These are phyloP conservation scores for Blastomyces gilchristii DNA, from an alignment of 2,329 filamentous ascomycete genomes.

Conservation along the genomic window DNA sequence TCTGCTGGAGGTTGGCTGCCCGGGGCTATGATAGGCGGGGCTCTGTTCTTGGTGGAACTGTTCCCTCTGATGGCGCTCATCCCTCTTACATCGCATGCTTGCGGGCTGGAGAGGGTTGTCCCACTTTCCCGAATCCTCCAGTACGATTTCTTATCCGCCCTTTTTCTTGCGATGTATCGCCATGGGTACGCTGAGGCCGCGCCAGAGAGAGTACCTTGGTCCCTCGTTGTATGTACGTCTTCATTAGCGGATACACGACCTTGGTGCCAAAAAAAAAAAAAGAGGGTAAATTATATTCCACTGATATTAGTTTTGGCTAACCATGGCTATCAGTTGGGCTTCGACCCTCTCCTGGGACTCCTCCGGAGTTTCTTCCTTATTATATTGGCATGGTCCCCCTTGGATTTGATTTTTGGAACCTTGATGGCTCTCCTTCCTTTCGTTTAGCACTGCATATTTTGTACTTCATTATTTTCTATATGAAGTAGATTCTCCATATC, in stretches of 20 bases:
- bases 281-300: neutral
- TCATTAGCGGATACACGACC: neutral
- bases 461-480: neutral
- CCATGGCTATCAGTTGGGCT: neutral
- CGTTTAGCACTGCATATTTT: neutral
- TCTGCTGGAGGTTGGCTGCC: neutral
- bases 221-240: neutral
- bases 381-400: neutral
- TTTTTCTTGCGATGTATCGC: neutral
- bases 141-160: neutral
- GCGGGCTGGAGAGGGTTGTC: neutral
- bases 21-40: constrained; percentile 2
- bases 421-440: constrained; percentile 2
- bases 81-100: neutral
- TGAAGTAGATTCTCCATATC: constrained; percentile 1
- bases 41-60: constrained; percentile 2
- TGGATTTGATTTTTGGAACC: neutral
- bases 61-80: neutral
- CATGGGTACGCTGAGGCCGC: neutral
- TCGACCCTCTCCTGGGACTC: neutral
- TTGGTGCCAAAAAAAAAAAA: neutral
- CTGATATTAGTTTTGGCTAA: constrained; percentile 2
- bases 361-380: neutral
- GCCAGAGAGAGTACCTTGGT: constrained; percentile 3
- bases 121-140: constrained; percentile 3